Percentiles rank a stretch among this genome's conserved stretches.
These are phyloP conservation scores for Collybiopsis confluens DNA, from an alignment of 768 basidiomycete genomes.

Conservation along the genomic window DNA sequence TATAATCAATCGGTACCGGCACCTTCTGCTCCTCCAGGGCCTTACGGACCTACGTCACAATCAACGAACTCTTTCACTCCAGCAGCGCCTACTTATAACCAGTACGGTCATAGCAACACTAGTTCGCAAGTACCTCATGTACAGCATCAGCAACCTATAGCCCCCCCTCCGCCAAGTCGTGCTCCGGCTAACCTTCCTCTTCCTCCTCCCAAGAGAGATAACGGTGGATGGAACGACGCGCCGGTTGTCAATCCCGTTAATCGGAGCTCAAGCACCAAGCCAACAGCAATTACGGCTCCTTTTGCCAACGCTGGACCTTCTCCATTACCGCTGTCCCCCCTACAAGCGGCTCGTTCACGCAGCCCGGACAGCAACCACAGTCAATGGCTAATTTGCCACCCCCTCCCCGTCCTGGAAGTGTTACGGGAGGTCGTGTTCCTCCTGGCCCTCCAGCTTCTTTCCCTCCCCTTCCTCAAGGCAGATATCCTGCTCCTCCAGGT, in stretches of 20 bases:
- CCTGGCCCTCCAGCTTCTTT: conserved; percentile 31
- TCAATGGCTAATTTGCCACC: conserved; percentile 47
- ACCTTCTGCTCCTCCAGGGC: too few species aligned
- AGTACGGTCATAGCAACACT: conserved; percentile 15
- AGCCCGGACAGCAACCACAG: not conserved
- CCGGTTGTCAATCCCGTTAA: conserved; percentile 43
- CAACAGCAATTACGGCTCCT: conserved; percentile 76
- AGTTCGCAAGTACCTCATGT: conserved; percentile 29
- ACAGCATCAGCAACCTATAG: conserved; percentile 32
- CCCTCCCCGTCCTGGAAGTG: conserved; percentile 61
- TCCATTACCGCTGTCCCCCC: conserved; percentile 29
- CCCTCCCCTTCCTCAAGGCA: conserved; percentile 26
- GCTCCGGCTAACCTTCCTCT: conserved; percentile 25
- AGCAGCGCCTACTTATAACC: conserved; percentile 22
- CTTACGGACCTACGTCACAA: conserved; percentile 8
- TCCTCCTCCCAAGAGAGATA: conserved; percentile 59
- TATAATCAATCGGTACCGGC: not conserved
- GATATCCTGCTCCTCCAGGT: conserved; percentile 24
- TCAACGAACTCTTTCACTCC: conserved; percentile 1
- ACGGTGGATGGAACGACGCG: conserved; percentile 89
- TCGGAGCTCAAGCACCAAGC: conserved; percentile 59
- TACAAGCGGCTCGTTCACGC: conserved; percentile 23
- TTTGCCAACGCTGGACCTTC: conserved; percentile 69
- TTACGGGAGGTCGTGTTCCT: conserved; percentile 42
- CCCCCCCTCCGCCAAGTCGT: conserved; percentile 40